These are phyloP conservation scores for Rubus parviflorus DNA, from an alignment of 306 rosid species.

Conservation along the genomic window DNA sequence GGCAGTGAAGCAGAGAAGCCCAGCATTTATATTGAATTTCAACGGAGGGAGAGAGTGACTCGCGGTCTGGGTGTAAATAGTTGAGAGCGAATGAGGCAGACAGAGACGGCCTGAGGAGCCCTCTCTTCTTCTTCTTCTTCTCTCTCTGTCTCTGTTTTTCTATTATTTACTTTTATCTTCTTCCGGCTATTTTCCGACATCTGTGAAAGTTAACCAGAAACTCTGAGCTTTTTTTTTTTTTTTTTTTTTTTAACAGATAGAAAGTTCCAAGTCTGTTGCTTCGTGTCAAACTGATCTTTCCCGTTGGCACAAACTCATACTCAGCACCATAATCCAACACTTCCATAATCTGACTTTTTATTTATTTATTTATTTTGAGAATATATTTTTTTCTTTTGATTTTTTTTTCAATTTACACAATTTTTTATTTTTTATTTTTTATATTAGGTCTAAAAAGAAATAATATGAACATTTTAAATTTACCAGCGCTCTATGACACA, in stretches of 20 bases:
- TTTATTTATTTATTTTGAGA: too few relatives aligned
- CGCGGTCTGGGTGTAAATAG: neutral
- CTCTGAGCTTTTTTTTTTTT: neutral
- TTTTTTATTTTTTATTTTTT: too few relatives aligned
- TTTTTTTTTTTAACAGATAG: neutral
- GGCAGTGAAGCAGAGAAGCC: neutral
- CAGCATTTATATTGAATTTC: neutral
- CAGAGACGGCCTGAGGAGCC: neutral
- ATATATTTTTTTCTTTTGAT: too few relatives aligned
- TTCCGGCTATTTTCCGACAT: constrained; percentile 18
- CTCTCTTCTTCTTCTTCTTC: neutral
- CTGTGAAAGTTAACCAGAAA: constrained; percentile 7
- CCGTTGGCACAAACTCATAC: neutral
- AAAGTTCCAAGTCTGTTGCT: neutral
- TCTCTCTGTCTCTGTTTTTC: neutral
- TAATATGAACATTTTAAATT: too few relatives aligned
- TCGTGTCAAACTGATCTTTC: neutral
- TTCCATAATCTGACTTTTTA: too few relatives aligned
- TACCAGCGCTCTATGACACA: too few relatives aligned
- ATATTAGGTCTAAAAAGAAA: too few relatives aligned
- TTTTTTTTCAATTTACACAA: too few relatives aligned
- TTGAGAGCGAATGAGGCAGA: neutral
- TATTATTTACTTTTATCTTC: neutral
- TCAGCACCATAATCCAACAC: neutral
- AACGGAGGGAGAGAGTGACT: neutral